Evolutionary conservation across 2,329 filamentous ascomycete genomes (phyloP), one percentile per base, ranked within the genome.

Genomic region (Ophiosphaerella korrae): DNA sequence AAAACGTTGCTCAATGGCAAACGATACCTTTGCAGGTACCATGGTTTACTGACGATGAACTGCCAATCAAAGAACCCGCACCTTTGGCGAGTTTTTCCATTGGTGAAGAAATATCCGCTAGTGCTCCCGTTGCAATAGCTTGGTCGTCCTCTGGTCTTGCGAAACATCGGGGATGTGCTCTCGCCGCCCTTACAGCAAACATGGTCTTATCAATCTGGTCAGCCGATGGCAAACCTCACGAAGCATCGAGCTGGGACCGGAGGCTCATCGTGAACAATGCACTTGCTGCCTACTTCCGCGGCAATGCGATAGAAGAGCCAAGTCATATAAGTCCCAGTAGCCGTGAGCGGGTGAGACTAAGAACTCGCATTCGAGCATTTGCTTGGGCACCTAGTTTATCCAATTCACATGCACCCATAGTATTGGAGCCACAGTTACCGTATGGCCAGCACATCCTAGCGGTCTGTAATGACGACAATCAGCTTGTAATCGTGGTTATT

Each of bases 131-230:
- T n/a, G 71, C 71, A 2, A 61, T 85, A 18, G 71, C 76, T 7
- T 87, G 84, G 84, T 86, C 84, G 5, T 74, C 80, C 2, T 75
- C 80, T 6, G 83, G 84, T 2, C 68, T 86, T 34, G 82, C 76
- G 14, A 78, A 77, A 57, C 79, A 84, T 64, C 72, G 77, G 37
- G 77, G 81, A 54, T 82, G 78, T 60, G 77, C 79, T 7, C 75
- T 87, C 24, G 81, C 78, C 2, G 78, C 84, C 13, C 70, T 84
- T 38, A 84, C 82, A 0, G 78, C 82, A 2, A 85, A 84, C 55
- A 68, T 84, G 47, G 62, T 82, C 1, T 66, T 87, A 5, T 82
- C 81, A 1, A 64, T 87, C 7, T 87, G 83, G 78, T 79, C 82
- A 41, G 74, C 78, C 2, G 66, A 77, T 29, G 78, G 78, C 11